Percentiles rank a stretch among this genome's conserved stretches.
phyloP scores from a whole-genome alignment of 78 protist genomes.

The Neovahlkampfia damariscottae region DNA sequence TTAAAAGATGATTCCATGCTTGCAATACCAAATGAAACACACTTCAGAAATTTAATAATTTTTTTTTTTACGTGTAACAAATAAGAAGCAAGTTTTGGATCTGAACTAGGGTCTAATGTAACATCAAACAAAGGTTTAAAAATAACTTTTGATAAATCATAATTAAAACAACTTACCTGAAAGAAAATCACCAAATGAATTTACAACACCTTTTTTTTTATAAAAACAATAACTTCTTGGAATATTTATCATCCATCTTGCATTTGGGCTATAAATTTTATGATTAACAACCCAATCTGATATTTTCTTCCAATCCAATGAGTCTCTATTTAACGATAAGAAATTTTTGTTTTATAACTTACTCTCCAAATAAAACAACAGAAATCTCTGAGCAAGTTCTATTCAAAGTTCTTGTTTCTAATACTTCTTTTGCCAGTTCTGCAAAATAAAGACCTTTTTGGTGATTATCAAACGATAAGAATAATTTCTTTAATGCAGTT shows the following conservation, averaged over 20 bases:
- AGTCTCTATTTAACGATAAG: conserved; percentile 73
- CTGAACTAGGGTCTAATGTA: conserved; percentile 52
- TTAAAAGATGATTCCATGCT: no score
- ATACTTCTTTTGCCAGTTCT: conserved; percentile 70
- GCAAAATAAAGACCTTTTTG: conserved; percentile 78
- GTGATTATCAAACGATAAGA: conserved; percentile 87
- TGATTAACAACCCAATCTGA: conserved; percentile 68
- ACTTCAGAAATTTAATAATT: no score
- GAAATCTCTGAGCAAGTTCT: no score
- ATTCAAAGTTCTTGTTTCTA: no score
- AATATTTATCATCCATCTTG: conserved; percentile 82
- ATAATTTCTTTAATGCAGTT: no score
- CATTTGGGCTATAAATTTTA: conserved; percentile 47
- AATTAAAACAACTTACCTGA: no score
- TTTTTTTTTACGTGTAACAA: conserved; percentile 59
- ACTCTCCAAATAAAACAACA: conserved; percentile 57
- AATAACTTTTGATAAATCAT: conserved; percentile 20
- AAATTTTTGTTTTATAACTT: conserved; percentile 69
- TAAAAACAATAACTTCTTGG: conserved; percentile 74
- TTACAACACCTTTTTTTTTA: conserved; percentile 16
- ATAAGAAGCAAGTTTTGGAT: conserved; percentile 34
- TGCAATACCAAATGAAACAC: conserved; percentile 86
- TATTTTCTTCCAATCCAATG: conserved; percentile 68
- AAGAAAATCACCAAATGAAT: conserved; percentile 47
- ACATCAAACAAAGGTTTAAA: conserved; percentile 90